Percentiles rank a stretch among this genome's conserved stretches.
Conservation (phyloP, 805 yeast genomes). For the Suhomyces faveliae region DNA sequence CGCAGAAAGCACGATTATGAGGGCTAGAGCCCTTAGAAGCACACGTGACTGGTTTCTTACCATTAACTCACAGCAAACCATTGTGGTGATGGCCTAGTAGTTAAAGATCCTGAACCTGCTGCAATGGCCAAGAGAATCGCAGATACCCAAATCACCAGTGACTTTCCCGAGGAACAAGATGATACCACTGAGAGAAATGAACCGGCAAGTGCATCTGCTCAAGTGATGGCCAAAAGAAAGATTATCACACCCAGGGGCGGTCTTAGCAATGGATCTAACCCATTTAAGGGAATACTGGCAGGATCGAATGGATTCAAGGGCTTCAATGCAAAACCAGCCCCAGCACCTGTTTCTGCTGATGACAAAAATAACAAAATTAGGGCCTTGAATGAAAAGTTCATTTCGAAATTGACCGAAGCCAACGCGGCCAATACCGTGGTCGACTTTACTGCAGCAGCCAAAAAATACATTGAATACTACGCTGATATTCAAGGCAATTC, state of each 20-base stretch:
- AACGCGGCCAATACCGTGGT: slow-evolving; percentile 47
- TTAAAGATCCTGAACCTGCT: not conserved
- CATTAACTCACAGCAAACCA: slow-evolving; percentile 8
- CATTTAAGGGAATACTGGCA: not conserved
- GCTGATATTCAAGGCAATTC: slow-evolving; percentile 26
- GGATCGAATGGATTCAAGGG: not conserved
- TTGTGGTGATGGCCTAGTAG: not conserved
- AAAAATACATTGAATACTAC: slow-evolving; percentile 58
- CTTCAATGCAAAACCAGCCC: not conserved
- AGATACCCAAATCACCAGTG: slow-evolving; percentile 60
- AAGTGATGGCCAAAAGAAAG: slow-evolving; percentile 65
- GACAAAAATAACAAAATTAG: slow-evolving; percentile 50
- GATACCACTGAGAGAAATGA: slow-evolving; percentile 32
- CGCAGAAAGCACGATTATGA: not conserved
- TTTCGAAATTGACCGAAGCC: slow-evolving; percentile 45
- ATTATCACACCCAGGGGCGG: slow-evolving; percentile 55
- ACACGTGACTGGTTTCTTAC: not conserved
- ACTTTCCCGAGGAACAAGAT: slow-evolving; percentile 33
- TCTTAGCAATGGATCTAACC: not conserved
- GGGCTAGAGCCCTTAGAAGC: slow-evolving; percentile 12
- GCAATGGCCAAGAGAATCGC: slow-evolving; percentile 70
- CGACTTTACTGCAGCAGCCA: slow-evolving; percentile 53
- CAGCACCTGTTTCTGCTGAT: not conserved
- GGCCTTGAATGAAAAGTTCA: slow-evolving; percentile 65
- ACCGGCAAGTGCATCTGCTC: slow-evolving; percentile 52